Evolutionary conservation across 441 rosid species (phyloP).

Genomic region (Syzygium syzygioides): DNA sequence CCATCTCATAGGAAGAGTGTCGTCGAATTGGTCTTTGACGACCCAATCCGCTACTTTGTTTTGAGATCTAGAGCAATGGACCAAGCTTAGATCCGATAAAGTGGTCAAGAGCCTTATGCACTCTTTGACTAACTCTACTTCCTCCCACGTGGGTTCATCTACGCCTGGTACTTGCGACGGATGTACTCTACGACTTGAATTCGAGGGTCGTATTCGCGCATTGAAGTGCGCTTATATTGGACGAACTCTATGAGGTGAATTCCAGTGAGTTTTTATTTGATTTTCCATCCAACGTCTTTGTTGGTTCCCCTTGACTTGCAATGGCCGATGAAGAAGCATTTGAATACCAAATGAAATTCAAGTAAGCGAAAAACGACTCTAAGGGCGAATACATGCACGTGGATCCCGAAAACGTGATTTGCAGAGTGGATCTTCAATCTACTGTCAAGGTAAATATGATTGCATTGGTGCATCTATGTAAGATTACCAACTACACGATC

Average conservation of each 20-base stretch:
- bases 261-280: background rate
- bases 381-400: constrained; percentile 1
- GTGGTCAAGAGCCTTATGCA: too few species aligned
- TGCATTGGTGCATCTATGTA: background rate
- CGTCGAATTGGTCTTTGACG: too few species aligned
- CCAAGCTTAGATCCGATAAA: too few species aligned
- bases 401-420: background rate
- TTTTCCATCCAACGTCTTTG: background rate
- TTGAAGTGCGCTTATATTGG: background rate
- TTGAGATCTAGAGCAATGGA: too few species aligned
- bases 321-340: background rate
- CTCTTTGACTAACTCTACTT: too few species aligned
- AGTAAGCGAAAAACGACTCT: background rate
- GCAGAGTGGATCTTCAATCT: background rate
- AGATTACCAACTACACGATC: too few species aligned
- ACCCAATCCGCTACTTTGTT: too few species aligned
- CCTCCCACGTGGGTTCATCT: too few species aligned
- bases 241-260: constrained; percentile 3
- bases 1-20: too few species aligned
- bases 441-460: background rate
- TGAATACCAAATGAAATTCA: background rate
- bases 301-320: background rate
- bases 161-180: background rate
- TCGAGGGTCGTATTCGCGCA: background rate
- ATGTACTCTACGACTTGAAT: background rate